Evolutionary conservation across 352 stramenopile species (phyloP).

Genomic region (Thraustotheca clavata): DNA sequence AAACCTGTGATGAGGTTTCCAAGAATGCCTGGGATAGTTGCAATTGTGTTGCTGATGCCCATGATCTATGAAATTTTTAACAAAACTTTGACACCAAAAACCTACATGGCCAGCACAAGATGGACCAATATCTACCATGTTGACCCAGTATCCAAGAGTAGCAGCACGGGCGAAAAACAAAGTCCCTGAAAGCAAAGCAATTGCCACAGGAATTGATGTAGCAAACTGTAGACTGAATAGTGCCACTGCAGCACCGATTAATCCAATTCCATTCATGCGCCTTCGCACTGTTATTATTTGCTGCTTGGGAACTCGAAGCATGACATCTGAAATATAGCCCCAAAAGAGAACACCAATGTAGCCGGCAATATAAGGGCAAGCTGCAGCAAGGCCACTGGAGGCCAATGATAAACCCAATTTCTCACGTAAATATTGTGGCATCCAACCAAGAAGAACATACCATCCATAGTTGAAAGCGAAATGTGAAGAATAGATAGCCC

Average conservation of each 20-base stretch:
- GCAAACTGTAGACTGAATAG: slow-evolving; percentile 61
- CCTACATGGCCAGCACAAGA: slow-evolving; percentile 56
- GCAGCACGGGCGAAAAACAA: slow-evolving; percentile 68
- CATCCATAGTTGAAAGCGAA: slow-evolving; percentile 86
- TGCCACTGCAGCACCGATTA: slow-evolving; percentile 61
- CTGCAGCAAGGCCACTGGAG: slow-evolving; percentile 50
- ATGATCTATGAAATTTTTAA: slow-evolving; percentile 33
- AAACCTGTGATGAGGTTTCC: slow-evolving; percentile 78
- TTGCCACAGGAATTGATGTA: slow-evolving; percentile 36
- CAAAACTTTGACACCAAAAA: not conserved
- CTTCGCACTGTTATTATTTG: too few relatives aligned
- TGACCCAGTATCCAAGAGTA: slow-evolving; percentile 81
- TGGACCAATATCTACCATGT: slow-evolving; percentile 84
- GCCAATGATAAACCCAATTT: slow-evolving; percentile 60
- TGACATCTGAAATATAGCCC: slow-evolving; percentile 49
- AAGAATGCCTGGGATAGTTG: slow-evolving; percentile 73
- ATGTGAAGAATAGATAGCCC: slow-evolving; percentile 78
- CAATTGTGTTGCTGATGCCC: slow-evolving; percentile 82
- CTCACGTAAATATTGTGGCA: slow-evolving; percentile 82
- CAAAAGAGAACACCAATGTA: slow-evolving; percentile 72
- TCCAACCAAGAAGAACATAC: slow-evolving; percentile 83
- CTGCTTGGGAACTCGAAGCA: slow-evolving; percentile 67
- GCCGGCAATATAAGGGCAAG: slow-evolving; percentile 68
- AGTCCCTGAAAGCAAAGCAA: slow-evolving; percentile 60
- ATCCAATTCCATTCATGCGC: slow-evolving; percentile 64